Evolutionary conservation across 257 asterid genomes (phyloP).

Genomic region (Salvia miltiorrhiza): DNA sequence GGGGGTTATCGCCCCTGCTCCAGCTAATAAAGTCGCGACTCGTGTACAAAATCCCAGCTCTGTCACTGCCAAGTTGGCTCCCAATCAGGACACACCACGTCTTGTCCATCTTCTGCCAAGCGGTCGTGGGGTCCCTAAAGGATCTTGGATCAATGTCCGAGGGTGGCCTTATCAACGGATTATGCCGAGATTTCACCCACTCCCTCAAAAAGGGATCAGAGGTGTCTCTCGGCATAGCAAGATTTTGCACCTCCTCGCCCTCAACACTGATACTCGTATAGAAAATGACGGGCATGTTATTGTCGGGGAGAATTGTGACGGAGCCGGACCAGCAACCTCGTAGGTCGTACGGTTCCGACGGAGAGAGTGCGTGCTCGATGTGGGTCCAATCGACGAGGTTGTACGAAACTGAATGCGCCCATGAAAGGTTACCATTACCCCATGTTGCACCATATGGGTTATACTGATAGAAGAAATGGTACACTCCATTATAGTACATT

Average conservation of each 20-base stretch:
- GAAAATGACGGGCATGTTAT: constrained; percentile 40
- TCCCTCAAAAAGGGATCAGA: constrained; percentile 50
- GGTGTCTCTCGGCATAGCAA: constrained; percentile 45
- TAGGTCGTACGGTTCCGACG: constrained; percentile 44
- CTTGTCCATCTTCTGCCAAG: constrained; percentile 27
- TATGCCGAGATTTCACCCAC: constrained; percentile 47
- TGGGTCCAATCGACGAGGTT: constrained; percentile 63
- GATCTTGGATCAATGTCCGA: constrained; percentile 13
- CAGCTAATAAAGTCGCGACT: constrained; percentile 34
- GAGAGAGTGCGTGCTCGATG: constrained; percentile 39
- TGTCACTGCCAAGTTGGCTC: constrained; percentile 14
- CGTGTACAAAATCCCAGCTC: constrained; percentile 26
- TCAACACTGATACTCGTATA: constrained; percentile 40
- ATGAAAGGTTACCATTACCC: constrained; percentile 52
- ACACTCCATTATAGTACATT: constrained; percentile 56
- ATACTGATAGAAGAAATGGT: constrained; percentile 74
- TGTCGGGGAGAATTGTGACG: constrained; percentile 36
- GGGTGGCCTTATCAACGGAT: constrained; percentile 46
- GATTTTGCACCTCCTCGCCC: constrained; percentile 51
- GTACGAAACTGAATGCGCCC: constrained; percentile 71
- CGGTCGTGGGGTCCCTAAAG: constrained; percentile 41
- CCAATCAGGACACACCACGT: constrained; percentile 34
- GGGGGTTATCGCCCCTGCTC: constrained; percentile 16
- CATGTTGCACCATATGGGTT: constrained; percentile 46
- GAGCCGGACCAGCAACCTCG: constrained; percentile 73